Evolutionary conservation across 176 grass and related monocot genomes (phyloP), one percentile per base, ranked within the genome.

Genomic region (Alloteropsis semialata): DNA sequence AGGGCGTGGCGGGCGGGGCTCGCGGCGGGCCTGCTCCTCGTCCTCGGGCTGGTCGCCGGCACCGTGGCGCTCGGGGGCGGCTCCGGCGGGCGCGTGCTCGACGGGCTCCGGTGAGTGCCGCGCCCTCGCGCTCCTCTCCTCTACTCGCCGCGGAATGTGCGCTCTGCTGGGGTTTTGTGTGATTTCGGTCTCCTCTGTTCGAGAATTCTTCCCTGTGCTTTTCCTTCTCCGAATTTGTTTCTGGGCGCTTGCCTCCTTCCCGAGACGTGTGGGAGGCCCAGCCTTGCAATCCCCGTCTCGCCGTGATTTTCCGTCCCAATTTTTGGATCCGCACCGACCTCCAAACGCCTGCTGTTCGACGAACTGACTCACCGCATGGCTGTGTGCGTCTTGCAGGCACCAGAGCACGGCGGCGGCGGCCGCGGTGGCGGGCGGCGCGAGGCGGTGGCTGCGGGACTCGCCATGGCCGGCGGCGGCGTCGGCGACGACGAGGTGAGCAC

Each of bases 391-490:
- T n/a, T n/a, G 32, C 81, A 87, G 89, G 55, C 13, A 49, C 27
- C 16, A 55, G 46, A 60, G 51, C 48, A 13, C 46, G 19, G 49
- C 1, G 78, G 83, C 13, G 78, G 36, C 64, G 43, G 76, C 24
- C 60, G 74, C 4, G 78, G 78, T 19, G 83, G 28, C 64, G 43
- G 81, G 32, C 51, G 80, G 80, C 79, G 64, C 84, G 22, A 66
- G 89, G 69, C 69, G 85, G 85, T 83, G 81, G 85, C 82, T 87
- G 29, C 81, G 89, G 36, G 76, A 77, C 76, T 81, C 85, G 2
- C 33, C 78, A 21, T 53, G 77, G 64, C 71, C 69, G 39, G 25
- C 74, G 66, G 72, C 80, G 56, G 37, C 68, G 66, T 8, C 82
- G 58, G 6, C 50, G 82, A 18, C 58, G 81, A 10, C 66, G 63